Evolutionary conservation across 1,139 yeast genomes (phyloP), one percentile per base, ranked within the genome.

Genomic region (Meyerozyma carpophila): DNA sequence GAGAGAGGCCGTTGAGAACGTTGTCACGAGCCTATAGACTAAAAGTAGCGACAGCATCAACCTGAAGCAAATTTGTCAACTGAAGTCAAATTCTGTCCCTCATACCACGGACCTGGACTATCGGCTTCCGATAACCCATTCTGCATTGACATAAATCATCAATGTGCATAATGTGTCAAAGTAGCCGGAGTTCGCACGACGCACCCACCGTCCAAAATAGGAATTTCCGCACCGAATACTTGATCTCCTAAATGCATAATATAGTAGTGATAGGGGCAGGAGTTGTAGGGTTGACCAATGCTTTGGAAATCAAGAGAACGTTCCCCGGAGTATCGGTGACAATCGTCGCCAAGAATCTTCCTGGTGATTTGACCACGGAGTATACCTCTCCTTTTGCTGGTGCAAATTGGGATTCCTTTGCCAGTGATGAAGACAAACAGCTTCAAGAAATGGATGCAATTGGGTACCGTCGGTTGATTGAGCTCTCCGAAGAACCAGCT

Each of bases 361-460:
- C 75, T 1, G 75, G 76, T 3, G 76, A 70, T 46, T 52, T 63
- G 25, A 61, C 68, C 41, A 57, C 59, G 10, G 59, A 61, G 1
- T 70, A 65, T 51, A 61, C 72, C 3, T 68, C 74, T 1, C 75
- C 75, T 1, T 66, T 57, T 51, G 75, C 76, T 4, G 76, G 76
- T 0, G 76, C 74, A 39, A 66, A 68, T 49, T 70, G 79, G 79
- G 68, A 65, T 38, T 70, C 77, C 5, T 72, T 73, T 57, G 77
- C 77, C 1, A 45, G 47, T 1, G 45, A 51, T 1, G 63, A 63
- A 4, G 75, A 73, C 34, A 44, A 41, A 1, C 50, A 43, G 13
- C 58, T 67, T 40, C 75, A 73, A 49, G 50, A 57, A 6, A 51
- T 57, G 34, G 84, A 79, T 50, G 53, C 53, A 14, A 56, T 63